Percentiles rank a stretch among this genome's conserved stretches.
These are phyloP conservation scores for Chrysanthemum lavandulifolium DNA, from an alignment of 129 eudicot species.

Conservation along the genomic window DNA sequence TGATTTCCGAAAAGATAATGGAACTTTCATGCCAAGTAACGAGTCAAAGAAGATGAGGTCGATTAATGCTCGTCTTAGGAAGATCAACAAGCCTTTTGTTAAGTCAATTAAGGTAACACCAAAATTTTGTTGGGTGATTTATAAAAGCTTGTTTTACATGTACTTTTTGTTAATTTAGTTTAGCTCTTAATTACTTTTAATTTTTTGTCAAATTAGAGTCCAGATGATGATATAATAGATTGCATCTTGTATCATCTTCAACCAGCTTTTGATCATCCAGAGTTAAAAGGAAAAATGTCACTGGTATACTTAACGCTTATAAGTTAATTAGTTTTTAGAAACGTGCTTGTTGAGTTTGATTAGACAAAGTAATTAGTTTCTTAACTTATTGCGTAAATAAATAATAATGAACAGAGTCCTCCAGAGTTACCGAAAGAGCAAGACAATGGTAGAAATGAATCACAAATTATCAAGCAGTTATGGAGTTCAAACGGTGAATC, in stretches of 20 bases:
- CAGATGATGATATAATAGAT: not conserved
- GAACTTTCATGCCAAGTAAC: not conserved
- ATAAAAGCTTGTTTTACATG: not conserved
- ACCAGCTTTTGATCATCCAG: not conserved
- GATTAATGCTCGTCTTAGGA: not conserved
- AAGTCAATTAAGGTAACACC: slow-evolving; percentile 2
- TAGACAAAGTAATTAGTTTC: not conserved
- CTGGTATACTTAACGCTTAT: not conserved
- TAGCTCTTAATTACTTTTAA: not conserved
- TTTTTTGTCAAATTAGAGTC: not conserved
- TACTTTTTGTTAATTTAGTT: not conserved
- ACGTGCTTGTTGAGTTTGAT: not conserved
- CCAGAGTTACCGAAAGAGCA: not conserved
- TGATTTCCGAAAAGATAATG: not conserved
- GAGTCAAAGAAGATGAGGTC: not conserved
- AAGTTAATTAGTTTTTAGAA: not conserved
- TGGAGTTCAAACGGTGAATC: slow-evolving; percentile 2
- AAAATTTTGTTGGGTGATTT: no score
- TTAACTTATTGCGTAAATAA: not conserved
- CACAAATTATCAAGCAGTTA: not conserved
- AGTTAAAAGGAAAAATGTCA: not conserved
- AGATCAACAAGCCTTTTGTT: not conserved
- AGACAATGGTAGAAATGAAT: not conserved
- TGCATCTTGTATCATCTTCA: not conserved
- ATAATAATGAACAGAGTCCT: not conserved